These are phyloP conservation scores for Anaeromyces robustus DNA, from an alignment of 192 early-diverging fungal species.

Conservation along the genomic window DNA sequence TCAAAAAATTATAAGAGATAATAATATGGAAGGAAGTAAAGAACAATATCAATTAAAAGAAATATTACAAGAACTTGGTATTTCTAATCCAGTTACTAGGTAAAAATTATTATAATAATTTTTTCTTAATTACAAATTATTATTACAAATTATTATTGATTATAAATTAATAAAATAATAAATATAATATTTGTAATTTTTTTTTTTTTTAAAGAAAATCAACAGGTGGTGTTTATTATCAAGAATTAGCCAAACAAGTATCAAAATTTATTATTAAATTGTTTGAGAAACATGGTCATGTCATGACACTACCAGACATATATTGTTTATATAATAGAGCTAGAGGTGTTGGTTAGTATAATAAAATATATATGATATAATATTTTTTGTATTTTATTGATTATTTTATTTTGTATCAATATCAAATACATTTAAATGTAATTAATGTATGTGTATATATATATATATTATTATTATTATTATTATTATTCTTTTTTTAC, in stretches of 20 bases:
- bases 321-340: constrained; percentile 94
- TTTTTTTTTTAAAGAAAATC: constrained; percentile 36
- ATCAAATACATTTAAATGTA: no score
- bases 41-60: constrained; percentile 22
- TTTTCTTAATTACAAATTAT: not conserved
- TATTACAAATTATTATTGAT: no score
- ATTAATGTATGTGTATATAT: no score
- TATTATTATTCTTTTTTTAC: no score
- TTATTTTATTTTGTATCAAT: no score
- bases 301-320: constrained; percentile 66
- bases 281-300: constrained; percentile 29
- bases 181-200: not conserved
- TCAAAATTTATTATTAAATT: constrained; percentile 63
- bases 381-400: no score
- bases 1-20: constrained; percentile 25
- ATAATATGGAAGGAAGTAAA: constrained; percentile 7
- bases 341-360: constrained; percentile 54
- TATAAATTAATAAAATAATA: no score
- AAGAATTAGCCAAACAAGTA: constrained; percentile 74
- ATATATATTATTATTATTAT: no score
- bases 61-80: constrained; percentile 66
- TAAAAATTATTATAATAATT: constrained; percentile 13
- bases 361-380: not conserved
- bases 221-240: constrained; percentile 70
- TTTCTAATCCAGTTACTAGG: constrained; percentile 78